Evolutionary conservation across 2,329 filamentous ascomycete genomes (phyloP).

Genomic region (Tolypocladium guangdongense): DNA sequence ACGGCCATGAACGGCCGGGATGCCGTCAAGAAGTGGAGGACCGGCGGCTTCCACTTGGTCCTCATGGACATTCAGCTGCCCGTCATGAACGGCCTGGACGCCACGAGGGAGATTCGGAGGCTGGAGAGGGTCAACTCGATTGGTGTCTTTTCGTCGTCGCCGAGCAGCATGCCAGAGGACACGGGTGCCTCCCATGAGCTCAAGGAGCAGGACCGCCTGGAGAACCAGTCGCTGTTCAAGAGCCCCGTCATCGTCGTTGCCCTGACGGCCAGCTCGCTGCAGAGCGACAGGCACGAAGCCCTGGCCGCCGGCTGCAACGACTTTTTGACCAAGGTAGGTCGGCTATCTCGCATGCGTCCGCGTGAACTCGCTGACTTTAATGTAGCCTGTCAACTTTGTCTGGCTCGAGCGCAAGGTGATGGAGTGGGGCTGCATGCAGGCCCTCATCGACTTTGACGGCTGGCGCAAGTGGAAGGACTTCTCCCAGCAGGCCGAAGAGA

Average conservation of each 20-base stretch:
- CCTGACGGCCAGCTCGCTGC: constrained; percentile 84
- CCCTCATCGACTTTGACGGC: constrained; percentile 94
- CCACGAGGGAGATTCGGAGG: constrained; percentile 86
- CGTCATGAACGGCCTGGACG: constrained; percentile 90
- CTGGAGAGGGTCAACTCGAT: constrained; percentile 86
- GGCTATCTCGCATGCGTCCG: neutral
- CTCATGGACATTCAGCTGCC: constrained; percentile 98
- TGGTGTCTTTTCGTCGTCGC: constrained; percentile 72
- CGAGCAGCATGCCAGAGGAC: constrained; percentile 39
- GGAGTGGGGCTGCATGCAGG: constrained; percentile 99
- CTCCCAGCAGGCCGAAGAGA: constrained; percentile 33
- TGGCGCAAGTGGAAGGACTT: constrained; percentile 97
- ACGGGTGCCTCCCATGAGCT: constrained; percentile 28
- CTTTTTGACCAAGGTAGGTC: constrained; percentile 83
- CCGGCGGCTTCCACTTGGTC: constrained; percentile 88
- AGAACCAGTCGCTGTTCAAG: constrained; percentile 68
- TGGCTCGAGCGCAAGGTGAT: constrained; percentile 97
- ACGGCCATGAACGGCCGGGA: constrained; percentile 94
- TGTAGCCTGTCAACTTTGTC: constrained; percentile 86
- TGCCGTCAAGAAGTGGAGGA: constrained; percentile 85
- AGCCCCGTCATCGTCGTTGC: constrained; percentile 97
- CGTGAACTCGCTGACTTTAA: neutral
- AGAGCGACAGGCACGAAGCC: constrained; percentile 91
- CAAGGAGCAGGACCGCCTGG: constrained; percentile 57
- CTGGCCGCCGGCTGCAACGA: constrained; percentile 95